phyloP scores from a whole-genome alignment of 768 basidiomycete genomes.

The Xerocomellus intermedius region DNA sequence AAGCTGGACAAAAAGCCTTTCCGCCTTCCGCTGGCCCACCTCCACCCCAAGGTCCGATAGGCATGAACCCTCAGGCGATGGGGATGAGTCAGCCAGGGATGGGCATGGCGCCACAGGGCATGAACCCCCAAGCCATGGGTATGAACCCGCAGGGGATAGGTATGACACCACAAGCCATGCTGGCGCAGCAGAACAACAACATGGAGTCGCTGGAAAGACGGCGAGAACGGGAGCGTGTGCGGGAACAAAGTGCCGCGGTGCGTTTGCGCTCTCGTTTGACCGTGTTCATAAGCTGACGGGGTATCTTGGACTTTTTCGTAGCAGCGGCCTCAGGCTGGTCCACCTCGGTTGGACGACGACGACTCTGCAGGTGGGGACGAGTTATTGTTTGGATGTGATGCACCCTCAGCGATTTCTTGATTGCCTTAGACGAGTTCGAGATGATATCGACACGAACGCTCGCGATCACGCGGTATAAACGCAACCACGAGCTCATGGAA shows the following conservation, averaged over 20 bases:
- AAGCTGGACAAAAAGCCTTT: slow-evolving; percentile 65
- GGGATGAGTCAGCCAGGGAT: slow-evolving; percentile 25
- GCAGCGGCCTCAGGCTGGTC: slow-evolving; percentile 34
- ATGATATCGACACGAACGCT: slow-evolving; percentile 70
- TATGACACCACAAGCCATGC: slow-evolving; percentile 54
- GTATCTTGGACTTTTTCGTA: neutral
- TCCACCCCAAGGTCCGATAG: slow-evolving; percentile 27
- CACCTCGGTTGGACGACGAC: slow-evolving; percentile 48
- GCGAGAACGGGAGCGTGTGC: slow-evolving; percentile 55
- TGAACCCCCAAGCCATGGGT: slow-evolving; percentile 26
- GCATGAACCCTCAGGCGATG: slow-evolving; percentile 26
- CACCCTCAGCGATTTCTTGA: neutral
- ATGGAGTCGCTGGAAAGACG: slow-evolving; percentile 72
- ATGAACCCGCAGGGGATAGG: slow-evolving; percentile 23
- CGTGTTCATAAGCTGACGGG: neutral
- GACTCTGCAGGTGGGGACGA: slow-evolving; percentile 59
- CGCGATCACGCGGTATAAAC: slow-evolving; percentile 67
- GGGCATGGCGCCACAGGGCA: slow-evolving; percentile 25
- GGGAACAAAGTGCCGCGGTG: slow-evolving; percentile 47
- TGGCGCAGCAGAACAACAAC: slow-evolving; percentile 68
- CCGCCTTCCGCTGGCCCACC: slow-evolving; percentile 34
- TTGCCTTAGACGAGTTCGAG: slow-evolving; percentile 58
- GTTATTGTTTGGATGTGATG: neutral
- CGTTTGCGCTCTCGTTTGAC: slow-evolving; percentile 12
- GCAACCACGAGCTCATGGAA: slow-evolving; percentile 85